phyloP scores from a whole-genome alignment of 371 early-diverging fungal species.

The Syncephalastrum monosporum region DNA sequence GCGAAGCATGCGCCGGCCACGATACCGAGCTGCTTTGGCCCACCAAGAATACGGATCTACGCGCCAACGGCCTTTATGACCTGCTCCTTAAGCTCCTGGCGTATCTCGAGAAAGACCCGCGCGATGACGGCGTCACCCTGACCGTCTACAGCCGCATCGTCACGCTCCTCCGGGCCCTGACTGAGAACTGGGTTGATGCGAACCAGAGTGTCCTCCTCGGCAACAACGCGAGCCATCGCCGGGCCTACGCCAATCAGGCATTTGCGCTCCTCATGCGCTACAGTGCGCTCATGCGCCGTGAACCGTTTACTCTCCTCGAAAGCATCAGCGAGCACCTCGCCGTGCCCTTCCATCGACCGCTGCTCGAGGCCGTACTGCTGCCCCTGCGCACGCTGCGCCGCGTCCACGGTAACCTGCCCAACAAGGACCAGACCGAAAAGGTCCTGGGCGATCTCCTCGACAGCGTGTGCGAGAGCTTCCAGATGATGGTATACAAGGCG shows the following conservation, averaged over 20 bases:
- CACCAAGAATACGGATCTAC: slow-evolving; percentile 11
- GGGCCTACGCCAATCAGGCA: slow-evolving; percentile 21
- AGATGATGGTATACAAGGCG: slow-evolving; percentile 26
- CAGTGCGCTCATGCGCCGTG: slow-evolving; percentile 26
- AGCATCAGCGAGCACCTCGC: slow-evolving; percentile 25
- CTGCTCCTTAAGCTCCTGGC: slow-evolving; percentile 26
- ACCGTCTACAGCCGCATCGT: slow-evolving; percentile 28
- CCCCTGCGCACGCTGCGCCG: slow-evolving; percentile 33
- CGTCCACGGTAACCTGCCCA: slow-evolving; percentile 7
- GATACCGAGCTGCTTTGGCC: slow-evolving; percentile 34
- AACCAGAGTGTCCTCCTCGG: slow-evolving; percentile 15
- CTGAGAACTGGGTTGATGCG: slow-evolving; percentile 40
- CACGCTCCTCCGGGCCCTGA: slow-evolving; percentile 34
- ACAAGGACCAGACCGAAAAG: slow-evolving; percentile 6
- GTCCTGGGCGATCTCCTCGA: slow-evolving; percentile 14
- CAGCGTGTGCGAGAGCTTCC: slow-evolving; percentile 35
- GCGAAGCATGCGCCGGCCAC: slow-evolving; percentile 31
- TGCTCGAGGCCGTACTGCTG: slow-evolving; percentile 35
- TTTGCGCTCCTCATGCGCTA: slow-evolving; percentile 25
- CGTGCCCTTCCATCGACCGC: slow-evolving; percentile 36
- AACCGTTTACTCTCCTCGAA: slow-evolving; percentile 31
- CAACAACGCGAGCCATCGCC: slow-evolving; percentile 13
- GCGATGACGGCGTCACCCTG: slow-evolving; percentile 27
- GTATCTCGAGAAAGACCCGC: slow-evolving; percentile 18
- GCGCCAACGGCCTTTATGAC: slow-evolving; percentile 12